Conservation (phyloP, 129 eudicot genomes). For the carrot (Daucus carota) region DNA sequence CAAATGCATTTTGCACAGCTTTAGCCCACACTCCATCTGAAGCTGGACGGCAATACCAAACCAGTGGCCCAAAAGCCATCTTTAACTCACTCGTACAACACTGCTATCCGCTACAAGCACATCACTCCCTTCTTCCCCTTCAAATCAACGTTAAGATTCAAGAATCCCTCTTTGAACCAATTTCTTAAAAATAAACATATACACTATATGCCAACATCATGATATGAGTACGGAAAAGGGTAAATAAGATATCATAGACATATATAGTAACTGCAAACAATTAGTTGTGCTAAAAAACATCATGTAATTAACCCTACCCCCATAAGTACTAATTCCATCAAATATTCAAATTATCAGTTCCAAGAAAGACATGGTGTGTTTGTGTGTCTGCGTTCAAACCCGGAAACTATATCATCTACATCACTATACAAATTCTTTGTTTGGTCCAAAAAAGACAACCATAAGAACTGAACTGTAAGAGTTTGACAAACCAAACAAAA, state of each 20-base stretch:
- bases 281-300: neutral
- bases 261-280: neutral
- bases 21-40: constrained; percentile 74
- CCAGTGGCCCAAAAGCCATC: constrained; percentile 58
- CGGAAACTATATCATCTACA: no score
- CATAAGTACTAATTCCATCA: no score
- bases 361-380: no score
- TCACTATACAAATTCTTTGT: no score
- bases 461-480: no score
- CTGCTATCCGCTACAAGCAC: constrained; percentile 12
- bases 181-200: neutral
- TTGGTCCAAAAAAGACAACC: no score
- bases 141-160: neutral
- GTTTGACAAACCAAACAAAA: no score
- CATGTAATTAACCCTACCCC: no score
- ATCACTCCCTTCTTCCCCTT: neutral
- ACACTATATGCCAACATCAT: neutral
- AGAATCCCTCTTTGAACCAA: neutral
- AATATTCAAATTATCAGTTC: no score
- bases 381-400: no score
- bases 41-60: constrained; percentile 76
- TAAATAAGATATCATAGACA: no score
- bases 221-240: neutral
- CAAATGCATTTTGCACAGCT: constrained; percentile 67
- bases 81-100: constrained; percentile 11